Conservation (phyloP, 495 filamentous ascomycete species). For the Daldinia loculata region DNA sequence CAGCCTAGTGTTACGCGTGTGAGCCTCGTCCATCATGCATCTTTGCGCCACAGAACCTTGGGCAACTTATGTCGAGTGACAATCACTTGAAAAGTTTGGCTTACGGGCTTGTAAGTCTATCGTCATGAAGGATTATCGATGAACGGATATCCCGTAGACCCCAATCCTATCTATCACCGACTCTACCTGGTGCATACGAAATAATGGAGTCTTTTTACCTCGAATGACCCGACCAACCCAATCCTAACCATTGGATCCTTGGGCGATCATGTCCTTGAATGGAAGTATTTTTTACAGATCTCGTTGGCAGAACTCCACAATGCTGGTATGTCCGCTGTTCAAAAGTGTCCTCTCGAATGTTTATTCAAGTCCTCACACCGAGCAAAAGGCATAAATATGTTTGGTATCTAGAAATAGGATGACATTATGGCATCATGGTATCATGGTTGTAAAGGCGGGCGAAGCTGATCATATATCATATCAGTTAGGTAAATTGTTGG, state of each 20-base stretch:
- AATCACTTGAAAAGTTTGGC: background rate
- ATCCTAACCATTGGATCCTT: slow-evolving; percentile 25
- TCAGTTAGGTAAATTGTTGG: slow-evolving; percentile 6
- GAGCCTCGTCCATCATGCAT: background rate
- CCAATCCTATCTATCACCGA: slow-evolving; percentile 18
- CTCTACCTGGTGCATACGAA: slow-evolving; percentile 11
- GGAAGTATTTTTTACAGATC: slow-evolving; percentile 15
- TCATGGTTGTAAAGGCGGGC: slow-evolving; percentile 18
- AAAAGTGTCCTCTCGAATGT: slow-evolving; percentile 21
- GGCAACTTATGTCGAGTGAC: background rate
- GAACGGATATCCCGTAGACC: slow-evolving; percentile 21
- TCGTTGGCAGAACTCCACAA: slow-evolving; percentile 26
- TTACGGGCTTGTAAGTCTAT: slow-evolving; percentile 3
- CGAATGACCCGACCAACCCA: slow-evolving; percentile 2
- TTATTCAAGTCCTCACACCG: slow-evolving; percentile 8
- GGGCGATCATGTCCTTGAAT: slow-evolving; percentile 27
- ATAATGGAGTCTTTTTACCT: slow-evolving; percentile 1
- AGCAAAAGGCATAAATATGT: slow-evolving; percentile 11
- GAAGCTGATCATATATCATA: slow-evolving; percentile 26
- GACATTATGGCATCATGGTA: slow-evolving; percentile 23
- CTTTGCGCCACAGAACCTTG: slow-evolving; percentile 3
- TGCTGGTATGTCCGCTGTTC: slow-evolving; percentile 4
- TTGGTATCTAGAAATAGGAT: slow-evolving; percentile 13
- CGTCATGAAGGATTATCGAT: slow-evolving; percentile 37
- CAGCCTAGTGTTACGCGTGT: slow-evolving; percentile 5